These are phyloP conservation scores for Solanum lycopersicoides DNA, from an alignment of 257 asterid genomes.

Conservation along the genomic window DNA sequence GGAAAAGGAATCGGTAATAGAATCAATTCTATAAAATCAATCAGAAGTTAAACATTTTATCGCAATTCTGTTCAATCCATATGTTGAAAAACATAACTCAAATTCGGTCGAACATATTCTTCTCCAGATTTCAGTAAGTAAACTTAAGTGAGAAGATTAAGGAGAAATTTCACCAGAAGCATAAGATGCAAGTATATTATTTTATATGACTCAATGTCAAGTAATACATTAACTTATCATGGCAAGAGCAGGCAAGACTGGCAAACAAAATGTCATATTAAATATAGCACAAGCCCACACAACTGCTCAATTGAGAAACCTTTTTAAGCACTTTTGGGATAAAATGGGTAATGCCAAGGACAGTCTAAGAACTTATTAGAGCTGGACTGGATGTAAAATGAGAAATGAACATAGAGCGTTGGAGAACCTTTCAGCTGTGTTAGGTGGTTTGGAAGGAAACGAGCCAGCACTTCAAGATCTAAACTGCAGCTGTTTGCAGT, in stretches of 20 bases:
- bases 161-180: not conserved
- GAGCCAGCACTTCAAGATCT: not conserved
- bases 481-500: not conserved
- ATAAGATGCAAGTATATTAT: not conserved
- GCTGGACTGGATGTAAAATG: not conserved
- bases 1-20: not conserved
- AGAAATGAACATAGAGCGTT: not conserved
- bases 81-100: not conserved
- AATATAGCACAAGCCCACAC: not conserved
- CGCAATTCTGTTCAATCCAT: not conserved
- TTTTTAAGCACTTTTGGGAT: not conserved
- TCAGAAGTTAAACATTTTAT: not conserved
- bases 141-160: not conserved
- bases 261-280: not conserved
- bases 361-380: not conserved
- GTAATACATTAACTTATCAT: not conserved
- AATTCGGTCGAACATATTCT: not conserved
- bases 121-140: not conserved
- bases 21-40: conserved; percentile 1
- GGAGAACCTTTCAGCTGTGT: not conserved
- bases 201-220: not conserved
- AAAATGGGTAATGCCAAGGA: not conserved
- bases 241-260: not conserved
- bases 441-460: not conserved
- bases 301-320: not conserved